These are phyloP conservation scores for Ophiostoma fasciatum DNA, from an alignment of 2,329 filamentous ascomycete genomes.

Conservation along the genomic window DNA sequence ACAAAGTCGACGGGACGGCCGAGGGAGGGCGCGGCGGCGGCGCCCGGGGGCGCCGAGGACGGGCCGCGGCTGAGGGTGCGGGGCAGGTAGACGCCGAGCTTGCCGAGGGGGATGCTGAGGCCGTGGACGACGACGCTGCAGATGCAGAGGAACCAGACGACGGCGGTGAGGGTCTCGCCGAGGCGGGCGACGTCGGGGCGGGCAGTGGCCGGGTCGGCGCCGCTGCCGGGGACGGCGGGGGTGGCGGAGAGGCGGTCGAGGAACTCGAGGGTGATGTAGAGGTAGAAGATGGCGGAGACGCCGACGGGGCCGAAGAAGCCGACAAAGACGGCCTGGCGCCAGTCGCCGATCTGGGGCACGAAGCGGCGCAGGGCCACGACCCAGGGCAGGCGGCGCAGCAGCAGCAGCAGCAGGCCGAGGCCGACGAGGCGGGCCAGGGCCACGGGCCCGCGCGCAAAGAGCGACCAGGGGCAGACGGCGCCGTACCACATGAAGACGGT, in stretches of 20 bases:
- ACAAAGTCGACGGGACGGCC: too few species aligned
- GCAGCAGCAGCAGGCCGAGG: constrained; percentile 60
- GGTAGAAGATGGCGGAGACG: constrained; percentile 81
- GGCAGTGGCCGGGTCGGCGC: constrained; percentile 43
- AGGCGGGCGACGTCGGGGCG: constrained; percentile 52
- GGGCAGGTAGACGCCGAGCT: constrained; percentile 48
- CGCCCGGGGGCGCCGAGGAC: too few species aligned
- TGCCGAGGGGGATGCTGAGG: constrained; percentile 63
- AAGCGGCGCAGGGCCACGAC: constrained; percentile 57
- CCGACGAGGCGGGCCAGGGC: constrained; percentile 58
- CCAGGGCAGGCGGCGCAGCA: constrained; percentile 65
- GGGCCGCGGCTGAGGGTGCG: too few species aligned
- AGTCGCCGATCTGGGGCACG: constrained; percentile 65
- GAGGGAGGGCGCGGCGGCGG: too few species aligned
- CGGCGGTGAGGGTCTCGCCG: constrained; percentile 49
- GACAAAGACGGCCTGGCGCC: constrained; percentile 66
- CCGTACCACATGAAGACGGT: constrained; percentile 85
- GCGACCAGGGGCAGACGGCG: constrained; percentile 66
- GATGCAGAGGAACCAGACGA: constrained; percentile 77
- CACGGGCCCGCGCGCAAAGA: constrained; percentile 50
- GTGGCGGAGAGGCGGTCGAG: constrained; percentile 46
- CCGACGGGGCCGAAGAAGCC: constrained; percentile 92
- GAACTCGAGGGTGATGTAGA: constrained; percentile 70
- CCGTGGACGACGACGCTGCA: constrained; percentile 80
- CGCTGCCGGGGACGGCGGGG: constrained; percentile 47